Evolutionary conservation across 495 filamentous ascomycete genomes (phyloP), one percentile per base, ranked within the genome.

Genomic region (Aspergillus homomorphus): DNA sequence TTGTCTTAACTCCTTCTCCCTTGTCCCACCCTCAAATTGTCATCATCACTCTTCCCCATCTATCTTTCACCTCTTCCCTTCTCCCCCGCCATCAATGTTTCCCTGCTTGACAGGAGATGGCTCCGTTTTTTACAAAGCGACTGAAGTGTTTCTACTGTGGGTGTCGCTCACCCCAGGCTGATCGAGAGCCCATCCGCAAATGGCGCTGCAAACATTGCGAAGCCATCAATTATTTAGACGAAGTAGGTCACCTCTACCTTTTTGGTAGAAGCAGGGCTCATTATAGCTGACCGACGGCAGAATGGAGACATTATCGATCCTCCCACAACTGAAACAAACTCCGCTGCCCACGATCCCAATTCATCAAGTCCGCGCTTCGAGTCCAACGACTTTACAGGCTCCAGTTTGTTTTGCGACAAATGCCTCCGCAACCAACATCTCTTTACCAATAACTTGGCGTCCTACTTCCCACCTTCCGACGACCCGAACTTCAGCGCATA

Each of bases 231-330:
- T 89, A 87, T 72, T 74, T 95, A 9, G 92, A 96, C 66, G 70
- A 83, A 71, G 80, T 82, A 62, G 33, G 70, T 69, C 26, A 38
- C n/a, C 51, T 26, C 33, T 69, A 30, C 5, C 51, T 42, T 9
- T 51, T 16, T 33, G 22, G 12, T 38, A n/a, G n/a, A n/a, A n/a
- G n/a, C n/a, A n/a, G 5, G 2, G 33, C 33, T 38, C 33, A 38
- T 14, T 2, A 14, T 38, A 14, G 12, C 33, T 38, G 15, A 38
- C 12, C 2, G 7, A 38, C 33, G 5, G 8, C 12, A 92, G 88
- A 82, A 90, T 68, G 92, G 92, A 65, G 81, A 92, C 53, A 91
- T 96, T 46, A 89, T 88, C 48, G 92, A 96, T 67, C 90, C 92
- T 16, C 91, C 92, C n/a, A 80, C 82, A 26, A 70, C 79, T 10